Conservation (phyloP, 139 green algal genomes). For the Tetraselmis striata region DNA sequence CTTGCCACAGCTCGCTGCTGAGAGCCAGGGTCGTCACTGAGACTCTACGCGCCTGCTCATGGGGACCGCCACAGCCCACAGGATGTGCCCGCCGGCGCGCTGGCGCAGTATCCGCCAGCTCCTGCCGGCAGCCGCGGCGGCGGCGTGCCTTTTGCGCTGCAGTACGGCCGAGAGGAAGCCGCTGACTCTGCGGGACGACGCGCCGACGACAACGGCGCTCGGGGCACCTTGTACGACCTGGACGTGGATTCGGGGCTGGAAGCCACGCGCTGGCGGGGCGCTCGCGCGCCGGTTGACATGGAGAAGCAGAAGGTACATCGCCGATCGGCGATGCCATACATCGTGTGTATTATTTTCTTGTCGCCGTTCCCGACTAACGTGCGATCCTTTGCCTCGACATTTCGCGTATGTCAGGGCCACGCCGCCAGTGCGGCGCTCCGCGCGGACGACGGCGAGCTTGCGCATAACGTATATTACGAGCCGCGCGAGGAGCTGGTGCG, state of each 20-base stretch:
- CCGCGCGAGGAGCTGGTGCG: neutral
- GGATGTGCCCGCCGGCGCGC: neutral
- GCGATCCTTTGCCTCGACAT: too few species aligned
- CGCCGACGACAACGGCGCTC: neutral
- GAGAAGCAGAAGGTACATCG: too few species aligned
- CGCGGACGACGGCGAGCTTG: neutral
- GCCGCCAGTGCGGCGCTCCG: neutral
- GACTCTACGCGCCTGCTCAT: too few species aligned
- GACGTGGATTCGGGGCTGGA: neutral
- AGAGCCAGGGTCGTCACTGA: too few species aligned
- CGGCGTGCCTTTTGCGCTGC: neutral
- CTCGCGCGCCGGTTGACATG: neutral
- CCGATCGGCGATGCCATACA: too few species aligned
- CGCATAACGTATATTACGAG: neutral
- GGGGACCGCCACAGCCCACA: too few species aligned
- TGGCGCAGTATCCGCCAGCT: neutral
- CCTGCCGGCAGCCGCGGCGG: too few species aligned
- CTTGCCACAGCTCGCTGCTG: too few species aligned
- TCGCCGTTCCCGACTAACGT: too few species aligned
- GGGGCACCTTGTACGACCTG: neutral
- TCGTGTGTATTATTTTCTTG: too few species aligned
- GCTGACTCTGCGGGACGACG: neutral
- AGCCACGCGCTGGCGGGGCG: neutral
- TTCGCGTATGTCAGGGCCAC: too few species aligned
- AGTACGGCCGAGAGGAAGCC: too few species aligned